Base-by-base conservation (phyloP, 1,284 basidiomycete species). In the Cryptococcus sp. region DNA sequence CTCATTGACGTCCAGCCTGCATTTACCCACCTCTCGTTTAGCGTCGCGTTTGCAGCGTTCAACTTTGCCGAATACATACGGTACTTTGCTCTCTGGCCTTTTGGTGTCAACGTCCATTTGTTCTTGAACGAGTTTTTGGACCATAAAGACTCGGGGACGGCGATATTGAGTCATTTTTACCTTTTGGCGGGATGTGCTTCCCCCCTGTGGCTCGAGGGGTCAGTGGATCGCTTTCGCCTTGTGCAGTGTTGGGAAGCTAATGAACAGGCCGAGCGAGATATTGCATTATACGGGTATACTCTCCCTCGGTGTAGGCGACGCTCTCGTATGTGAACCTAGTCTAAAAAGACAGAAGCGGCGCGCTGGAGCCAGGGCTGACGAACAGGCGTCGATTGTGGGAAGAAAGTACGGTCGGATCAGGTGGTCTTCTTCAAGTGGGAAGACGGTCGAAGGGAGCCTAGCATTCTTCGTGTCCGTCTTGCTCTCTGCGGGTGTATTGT, bases 81-180 rank as follows among this genome's bases (percentile, higher is more conserved):
- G 43, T 99, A 97, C 74, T 99, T 97, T 73, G 95, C 95, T 28
- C 81, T 98, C 26, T 97, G 94, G 74, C 95, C 95, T 3, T 87
- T 97, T 61, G 92, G 93, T 7, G 94, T 89, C 4, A 79, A 83
- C 11, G 82, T 99, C 23, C 95, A 99, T 74, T 76, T 97, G 53
- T 99, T 99, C 74, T 84, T 98, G 80, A 87, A 86, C 75, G 94
- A 98, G 72, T 99, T 99, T 66, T 77, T 97, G 65, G 95, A 99
- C 79, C 73, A 86, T 60, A 92, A 93, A 75, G 95, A 99, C 71
- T 81, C 84, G 41, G 95, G 95, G 5, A 95, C 94, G 9, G 95
- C 93, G 11, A 95, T 98, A 60, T 73, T 99, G 54, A 92, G 88
- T 64, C 95, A 98, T 72, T 97, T 98, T 65, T 99, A 97, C 75